Base-by-base conservation (phyloP, 2,329 filamentous ascomycete species). In the Monascus ruber region DNA sequence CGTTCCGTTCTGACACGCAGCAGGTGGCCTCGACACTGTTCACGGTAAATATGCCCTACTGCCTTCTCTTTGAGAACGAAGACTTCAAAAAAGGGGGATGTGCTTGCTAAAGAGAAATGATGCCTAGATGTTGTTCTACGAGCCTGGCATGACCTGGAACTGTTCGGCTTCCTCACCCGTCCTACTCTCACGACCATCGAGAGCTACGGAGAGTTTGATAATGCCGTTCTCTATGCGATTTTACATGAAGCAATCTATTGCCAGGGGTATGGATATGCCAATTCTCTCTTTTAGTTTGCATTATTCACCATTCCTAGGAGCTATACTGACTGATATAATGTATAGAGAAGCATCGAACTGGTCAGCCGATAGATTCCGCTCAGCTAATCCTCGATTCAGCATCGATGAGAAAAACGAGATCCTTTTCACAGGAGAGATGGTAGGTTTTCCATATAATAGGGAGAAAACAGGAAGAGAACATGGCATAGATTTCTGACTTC, bases 161-260 rank as follows among this genome's bases (percentile, higher is more conserved):
- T 79, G 35, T 85, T 88, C 42, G 81, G 80, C n/a, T 77, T 81
- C 49, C 65, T 95, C 43, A 87, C 82, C 0, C 73, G 78, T 11
- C 77, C 81, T 1, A 83, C 83, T 0, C 71, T 94, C 3, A 67
- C 74, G 3, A 68, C 72, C 0, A 67, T 94, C 24, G 86, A 94
- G 57, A 62, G 70, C 17, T 73, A 74, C 37, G 72, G 79, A 2
- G 69, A 72, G 2, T 87, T 86, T 53, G 87, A 95, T 53, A 74
- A 76, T 32, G 77, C 79, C 48, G 77, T 89, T 40, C 76, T 95
- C 43, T 96, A 95, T 57, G 82, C 84, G 24, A 70, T 95, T 31
- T 67, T 95, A 2, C 89, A 96, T 56, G 89, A 96, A 62, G 72
- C 84, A 5, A 81, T 88, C 49, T 96, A 95, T 68, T 89, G 83